Conservation (phyloP, 192 early-diverging fungal species). For the Rhizophagus clarus region DNA sequence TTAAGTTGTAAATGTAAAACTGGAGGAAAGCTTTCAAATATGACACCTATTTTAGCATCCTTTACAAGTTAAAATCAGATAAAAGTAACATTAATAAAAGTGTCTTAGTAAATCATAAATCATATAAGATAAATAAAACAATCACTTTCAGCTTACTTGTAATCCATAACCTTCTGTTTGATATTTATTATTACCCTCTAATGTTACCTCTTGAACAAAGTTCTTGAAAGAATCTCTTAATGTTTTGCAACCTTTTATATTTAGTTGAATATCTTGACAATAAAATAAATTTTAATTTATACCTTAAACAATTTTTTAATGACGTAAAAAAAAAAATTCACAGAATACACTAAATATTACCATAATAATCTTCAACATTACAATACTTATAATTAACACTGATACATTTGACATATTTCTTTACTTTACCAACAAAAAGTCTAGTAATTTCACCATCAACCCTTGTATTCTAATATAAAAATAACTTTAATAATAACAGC, state of each 20-base stretch:
- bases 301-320: not conserved
- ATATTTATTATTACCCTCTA: conserved; percentile 98
- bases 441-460: conserved; percentile 89
- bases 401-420: conserved; percentile 96
- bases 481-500: not conserved
- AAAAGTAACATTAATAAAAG: not conserved
- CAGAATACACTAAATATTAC: conserved; percentile 36
- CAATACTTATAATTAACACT: conserved; percentile 94
- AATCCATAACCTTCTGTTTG: conserved; percentile 89
- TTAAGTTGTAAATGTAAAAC: conserved; percentile 96
- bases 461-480: conserved; percentile 62
- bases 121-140: too few species aligned
- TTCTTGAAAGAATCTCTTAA: conserved; percentile 88
- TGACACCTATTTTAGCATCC: conserved; percentile 95
- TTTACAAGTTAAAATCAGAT: not conserved
- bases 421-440: conserved; percentile 97
- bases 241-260: conserved; percentile 92
- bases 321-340: not conserved
- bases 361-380: conserved; percentile 92
- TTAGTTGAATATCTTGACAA: conserved; percentile 89
- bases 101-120: too few species aligned
- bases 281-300: not conserved
- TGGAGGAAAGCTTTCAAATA: conserved; percentile 90
- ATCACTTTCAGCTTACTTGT: conserved; percentile 46
- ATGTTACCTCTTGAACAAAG: conserved; percentile 85